These are phyloP conservation scores for Populus nigra DNA, from an alignment of 345 rosid species.

Conservation along the genomic window DNA sequence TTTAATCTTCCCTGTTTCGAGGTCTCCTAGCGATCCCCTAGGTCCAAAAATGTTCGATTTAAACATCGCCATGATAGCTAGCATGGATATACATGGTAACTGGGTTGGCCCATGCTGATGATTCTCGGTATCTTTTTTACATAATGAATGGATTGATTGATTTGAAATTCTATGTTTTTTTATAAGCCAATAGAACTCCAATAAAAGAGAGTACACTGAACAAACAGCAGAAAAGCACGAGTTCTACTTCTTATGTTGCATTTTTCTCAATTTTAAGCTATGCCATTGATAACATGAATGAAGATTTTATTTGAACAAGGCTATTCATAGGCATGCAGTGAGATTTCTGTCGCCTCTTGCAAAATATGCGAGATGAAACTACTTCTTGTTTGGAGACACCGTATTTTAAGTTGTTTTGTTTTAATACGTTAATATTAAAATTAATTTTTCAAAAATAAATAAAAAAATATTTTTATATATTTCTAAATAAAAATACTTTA, in stretches of 20 bases:
- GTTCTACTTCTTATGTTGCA: not conserved
- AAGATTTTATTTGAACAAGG: not conserved
- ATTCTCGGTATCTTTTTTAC: not conserved
- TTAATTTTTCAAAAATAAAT: no score
- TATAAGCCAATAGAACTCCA: not conserved
- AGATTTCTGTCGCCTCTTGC: not conserved
- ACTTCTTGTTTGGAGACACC: no score
- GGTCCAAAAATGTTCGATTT: not conserved
- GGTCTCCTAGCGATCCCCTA: not conserved
- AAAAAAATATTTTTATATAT: no score
- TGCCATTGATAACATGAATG: no score
- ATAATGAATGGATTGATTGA: not conserved
- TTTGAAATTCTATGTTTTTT: not conserved
- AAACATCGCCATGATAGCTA: not conserved
- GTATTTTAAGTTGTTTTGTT: no score
- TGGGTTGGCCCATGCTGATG: not conserved
- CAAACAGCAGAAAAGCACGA: no score
- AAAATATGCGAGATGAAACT: not conserved
- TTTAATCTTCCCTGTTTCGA: slow-evolving; percentile 12
- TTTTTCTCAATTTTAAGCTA: no score
- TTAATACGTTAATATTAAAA: no score
- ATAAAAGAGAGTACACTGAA: not conserved
- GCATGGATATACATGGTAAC: not conserved
- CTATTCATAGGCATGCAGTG: not conserved
- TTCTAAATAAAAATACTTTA: no score